These are phyloP conservation scores for Bothriochloa decipiens DNA, from an alignment of 176 grass and related monocot species.

Conservation along the genomic window DNA sequence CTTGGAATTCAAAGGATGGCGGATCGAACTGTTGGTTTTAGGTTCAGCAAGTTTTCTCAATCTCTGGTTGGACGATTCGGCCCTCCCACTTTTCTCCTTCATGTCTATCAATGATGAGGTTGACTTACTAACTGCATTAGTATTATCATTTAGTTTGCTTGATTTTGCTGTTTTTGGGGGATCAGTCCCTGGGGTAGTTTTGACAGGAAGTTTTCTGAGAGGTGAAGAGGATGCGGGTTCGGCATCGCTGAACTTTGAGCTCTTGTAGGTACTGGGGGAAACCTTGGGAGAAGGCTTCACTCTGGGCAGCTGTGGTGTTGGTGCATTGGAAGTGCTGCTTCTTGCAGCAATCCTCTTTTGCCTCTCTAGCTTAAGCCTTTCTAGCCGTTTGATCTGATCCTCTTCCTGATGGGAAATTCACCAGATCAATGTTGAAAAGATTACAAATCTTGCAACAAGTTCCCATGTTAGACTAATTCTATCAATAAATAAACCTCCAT, in stretches of 20 bases:
- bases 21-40: slow-evolving; percentile 37
- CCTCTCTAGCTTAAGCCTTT: slow-evolving; percentile 84
- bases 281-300: slow-evolving; percentile 52
- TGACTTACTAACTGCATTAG: slow-evolving; percentile 67
- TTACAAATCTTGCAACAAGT: slow-evolving; percentile 15
- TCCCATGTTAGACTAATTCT: not conserved
- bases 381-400: slow-evolving; percentile 85
- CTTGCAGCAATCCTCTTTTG: slow-evolving; percentile 93
- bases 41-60: slow-evolving; percentile 70
- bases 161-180: slow-evolving; percentile 42
- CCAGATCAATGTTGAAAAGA: not conserved
- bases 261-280: slow-evolving; percentile 57
- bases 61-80: slow-evolving; percentile 50
- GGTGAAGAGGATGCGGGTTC: slow-evolving; percentile 57
- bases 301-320: slow-evolving; percentile 54
- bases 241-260: slow-evolving; percentile 55
- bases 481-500: not conserved
- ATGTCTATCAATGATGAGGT: slow-evolving; percentile 62
- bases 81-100: slow-evolving; percentile 64
- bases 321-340: slow-evolving; percentile 43
- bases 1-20: slow-evolving; percentile 38
- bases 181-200: slow-evolving; percentile 52
- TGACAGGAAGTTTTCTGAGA: slow-evolving; percentile 44
- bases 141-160: slow-evolving; percentile 41
- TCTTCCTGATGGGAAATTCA: slow-evolving; percentile 61